Evolutionary conservation across 140 eudicot species (phyloP).

Genomic region (Erigeron philadelphicus): DNA sequence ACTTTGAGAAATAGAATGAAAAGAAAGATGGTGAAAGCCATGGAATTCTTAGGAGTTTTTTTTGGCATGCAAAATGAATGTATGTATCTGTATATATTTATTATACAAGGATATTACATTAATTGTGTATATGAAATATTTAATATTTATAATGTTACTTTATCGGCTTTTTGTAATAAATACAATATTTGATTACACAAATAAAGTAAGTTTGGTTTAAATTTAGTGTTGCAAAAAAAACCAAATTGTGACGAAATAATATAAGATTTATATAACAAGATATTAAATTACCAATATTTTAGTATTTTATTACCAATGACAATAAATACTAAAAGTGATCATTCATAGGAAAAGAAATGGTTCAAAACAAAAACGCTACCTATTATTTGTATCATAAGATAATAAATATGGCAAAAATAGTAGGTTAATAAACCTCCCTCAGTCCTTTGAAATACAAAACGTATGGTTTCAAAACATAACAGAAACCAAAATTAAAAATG

Average conservation of each 20-base stretch:
- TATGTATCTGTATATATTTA: neutral
- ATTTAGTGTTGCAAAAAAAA: neutral
- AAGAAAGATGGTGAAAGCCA: slow-evolving; percentile 22
- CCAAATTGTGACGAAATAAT: neutral
- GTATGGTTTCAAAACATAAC: too few species aligned
- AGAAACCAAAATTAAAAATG: too few species aligned
- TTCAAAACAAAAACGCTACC: too few species aligned
- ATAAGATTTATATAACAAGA: neutral
- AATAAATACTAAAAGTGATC: too few species aligned
- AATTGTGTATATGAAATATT: neutral
- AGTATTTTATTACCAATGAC: too few species aligned
- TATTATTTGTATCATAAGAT: too few species aligned
- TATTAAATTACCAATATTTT: too few species aligned
- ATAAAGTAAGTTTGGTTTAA: neutral
- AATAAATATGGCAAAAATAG: too few species aligned
- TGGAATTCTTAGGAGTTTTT: slow-evolving; percentile 6
- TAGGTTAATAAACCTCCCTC: too few species aligned
- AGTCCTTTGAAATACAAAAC: too few species aligned
- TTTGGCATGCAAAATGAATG: slow-evolving; percentile 21
- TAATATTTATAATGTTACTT: neutral
- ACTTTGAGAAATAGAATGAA: slow-evolving; percentile 17
- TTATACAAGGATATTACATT: neutral
- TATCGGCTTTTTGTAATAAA: neutral
- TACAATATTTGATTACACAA: neutral
- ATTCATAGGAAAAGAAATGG: too few species aligned